phyloP scores from a whole-genome alignment of 169 alveolate species.

The Eimeria acervulina region DNA sequence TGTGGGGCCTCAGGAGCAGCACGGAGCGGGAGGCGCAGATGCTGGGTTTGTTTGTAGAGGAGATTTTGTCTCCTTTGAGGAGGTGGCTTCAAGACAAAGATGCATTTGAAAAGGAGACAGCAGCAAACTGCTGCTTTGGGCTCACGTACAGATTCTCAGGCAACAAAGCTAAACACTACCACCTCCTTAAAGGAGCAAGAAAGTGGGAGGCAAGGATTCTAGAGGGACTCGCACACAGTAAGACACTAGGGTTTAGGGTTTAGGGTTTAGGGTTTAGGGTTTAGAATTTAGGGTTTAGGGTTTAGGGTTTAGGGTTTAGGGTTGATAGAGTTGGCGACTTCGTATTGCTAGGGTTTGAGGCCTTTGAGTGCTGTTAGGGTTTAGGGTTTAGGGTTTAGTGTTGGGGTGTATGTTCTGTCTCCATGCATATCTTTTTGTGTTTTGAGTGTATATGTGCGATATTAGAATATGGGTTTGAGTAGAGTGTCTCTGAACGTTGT shows the following conservation, averaged over 20 bases:
- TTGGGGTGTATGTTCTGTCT: not conserved
- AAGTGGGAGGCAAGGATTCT: conserved; percentile 76
- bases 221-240: conserved; percentile 63
- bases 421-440: not conserved
- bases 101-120: conserved; percentile 46
- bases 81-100: conserved; percentile 47
- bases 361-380: not conserved
- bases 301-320: conserved; percentile 33
- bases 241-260: not conserved
- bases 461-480: not conserved
- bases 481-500: too few relatives aligned
- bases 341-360: not conserved
- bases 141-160: not conserved
- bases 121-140: conserved; percentile 57
- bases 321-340: not conserved
- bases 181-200: conserved; percentile 67
- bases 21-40: conserved; percentile 79
- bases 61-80: conserved; percentile 53
- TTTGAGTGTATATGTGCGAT: not conserved
- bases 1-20: conserved; percentile 59
- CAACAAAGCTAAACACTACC: conserved; percentile 24
- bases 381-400: conserved; percentile 34
- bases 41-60: conserved; percentile 78
- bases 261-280: conserved; percentile 37
- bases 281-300: conserved; percentile 24